Evolutionary conservation across 2,329 filamentous ascomycete genomes (phyloP), one percentile per base, ranked within the genome.

Genomic region (Beauveria scarabaeidicola): DNA sequence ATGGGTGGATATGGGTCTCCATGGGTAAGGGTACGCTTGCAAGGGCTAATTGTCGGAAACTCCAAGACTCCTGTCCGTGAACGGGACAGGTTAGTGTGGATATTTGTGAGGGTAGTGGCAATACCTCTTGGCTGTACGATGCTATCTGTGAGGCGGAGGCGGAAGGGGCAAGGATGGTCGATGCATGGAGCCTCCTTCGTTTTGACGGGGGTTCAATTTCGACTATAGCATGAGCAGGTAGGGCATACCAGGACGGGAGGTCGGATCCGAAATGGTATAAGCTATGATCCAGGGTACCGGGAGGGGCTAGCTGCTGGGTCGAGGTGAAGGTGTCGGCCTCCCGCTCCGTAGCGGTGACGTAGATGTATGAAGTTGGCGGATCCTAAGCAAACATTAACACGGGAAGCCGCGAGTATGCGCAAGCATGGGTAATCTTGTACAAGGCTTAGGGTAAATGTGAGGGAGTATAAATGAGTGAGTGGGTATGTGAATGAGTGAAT

Each of bases 361-460:
- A 15, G 27, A 46, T 32, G 41, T 52, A 52, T 46, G 50, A 52
- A 29, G 23, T 36, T 38, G 25, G 41, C 48, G 57, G 57, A 40
- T 59, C 57, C 57, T 59, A 59, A 38, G 47, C 48, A 38, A 23
- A 19, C 19, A 59, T 59, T 41, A 59, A 59, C 48, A 59, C 48
- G 48, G 57, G 57, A 52, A 52, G 25, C 19, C 17, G 38, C 27
- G 8, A 27, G 5, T 15, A 23, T 19, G 23, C 7, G 13, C 29
- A 41, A 41, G 32, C 17, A 13, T 36, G 44, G 11, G 23, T 17
- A 50, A 10, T 50, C 5, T 2, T 27, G 11, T 15, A 9, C 21
- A 21, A 25, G 11, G 32, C 5, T 15, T 36, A 6, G 32, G 5
- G 6, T 15, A 2, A 6, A 0, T 36, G 32, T 15, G 32, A 36